Conservation (phyloP, 495 filamentous ascomycete species). For the Hypomontagnella monticulosa region DNA sequence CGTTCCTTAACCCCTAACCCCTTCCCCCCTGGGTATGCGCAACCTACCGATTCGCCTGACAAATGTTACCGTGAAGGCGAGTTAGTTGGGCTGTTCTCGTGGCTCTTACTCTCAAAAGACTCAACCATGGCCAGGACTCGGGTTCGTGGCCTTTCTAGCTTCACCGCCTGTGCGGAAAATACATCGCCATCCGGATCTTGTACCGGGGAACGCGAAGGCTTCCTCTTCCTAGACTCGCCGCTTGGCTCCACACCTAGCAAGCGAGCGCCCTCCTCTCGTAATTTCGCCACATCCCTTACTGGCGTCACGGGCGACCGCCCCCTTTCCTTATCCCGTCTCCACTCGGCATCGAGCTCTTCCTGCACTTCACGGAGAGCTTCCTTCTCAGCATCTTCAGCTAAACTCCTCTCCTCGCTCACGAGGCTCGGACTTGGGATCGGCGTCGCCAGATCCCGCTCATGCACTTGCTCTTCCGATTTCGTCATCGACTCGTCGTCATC, state of each 20-base stretch:
- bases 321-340: slow-evolving; percentile 21
- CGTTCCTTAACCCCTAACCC: background rate
- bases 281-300: background rate
- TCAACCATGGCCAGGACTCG: slow-evolving; percentile 60
- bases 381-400: slow-evolving; percentile 17
- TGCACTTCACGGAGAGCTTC: slow-evolving; percentile 35
- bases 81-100: slow-evolving; percentile 45
- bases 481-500: slow-evolving; percentile 15
- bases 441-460: slow-evolving; percentile 13
- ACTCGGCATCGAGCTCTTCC: slow-evolving; percentile 37
- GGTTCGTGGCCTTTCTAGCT: slow-evolving; percentile 48
- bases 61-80: slow-evolving; percentile 37
- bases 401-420: slow-evolving; percentile 26
- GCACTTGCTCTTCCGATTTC: background rate
- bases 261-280: slow-evolving; percentile 16
- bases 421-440: slow-evolving; percentile 25
- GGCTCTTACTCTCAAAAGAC: slow-evolving; percentile 52
- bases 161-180: slow-evolving; percentile 38
- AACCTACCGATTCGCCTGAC: background rate
- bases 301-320: slow-evolving; percentile 3
- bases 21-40: background rate
- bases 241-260: slow-evolving; percentile 18
- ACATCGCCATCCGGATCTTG: slow-evolving; percentile 38
- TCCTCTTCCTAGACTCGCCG: slow-evolving; percentile 38
- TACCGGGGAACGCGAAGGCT: slow-evolving; percentile 32